Evolutionary conservation across 495 filamentous ascomycete species (phyloP).

Genomic region (Hyphodiscus hymeniophilus): DNA sequence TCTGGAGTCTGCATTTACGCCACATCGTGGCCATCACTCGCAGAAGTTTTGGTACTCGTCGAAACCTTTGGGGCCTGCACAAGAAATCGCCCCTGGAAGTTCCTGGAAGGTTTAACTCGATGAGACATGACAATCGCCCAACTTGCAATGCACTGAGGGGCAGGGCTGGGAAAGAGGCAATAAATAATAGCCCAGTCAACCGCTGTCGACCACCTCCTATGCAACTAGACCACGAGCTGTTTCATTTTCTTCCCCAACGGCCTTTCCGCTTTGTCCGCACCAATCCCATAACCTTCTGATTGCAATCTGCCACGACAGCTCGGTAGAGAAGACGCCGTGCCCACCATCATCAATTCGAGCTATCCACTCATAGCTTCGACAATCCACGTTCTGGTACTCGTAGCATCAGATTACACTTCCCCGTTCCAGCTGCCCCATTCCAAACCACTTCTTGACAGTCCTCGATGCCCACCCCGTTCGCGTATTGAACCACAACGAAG

Average conservation of each 20-base stretch:
- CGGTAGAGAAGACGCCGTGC: neutral
- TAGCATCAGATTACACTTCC: constrained; percentile 8
- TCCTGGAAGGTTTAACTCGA: too few relatives aligned
- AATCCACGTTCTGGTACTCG: neutral
- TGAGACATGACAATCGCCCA: too few relatives aligned
- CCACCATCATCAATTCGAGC: neutral
- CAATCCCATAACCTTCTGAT: too few relatives aligned
- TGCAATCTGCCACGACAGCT: neutral
- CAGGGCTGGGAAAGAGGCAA: neutral
- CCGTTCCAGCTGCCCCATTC: neutral
- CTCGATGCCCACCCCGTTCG: constrained; percentile 74
- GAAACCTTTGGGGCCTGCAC: too few relatives aligned
- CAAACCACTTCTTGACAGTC: constrained; percentile 77
- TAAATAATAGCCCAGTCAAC: neutral
- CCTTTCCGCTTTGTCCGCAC: too few relatives aligned
- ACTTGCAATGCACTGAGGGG: too few relatives aligned
- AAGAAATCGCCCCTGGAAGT: too few relatives aligned
- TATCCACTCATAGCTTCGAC: constrained; percentile 9
- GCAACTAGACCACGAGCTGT: neutral
- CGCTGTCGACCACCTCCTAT: neutral
- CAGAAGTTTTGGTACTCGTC: too few relatives aligned
- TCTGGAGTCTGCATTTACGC: too few relatives aligned
- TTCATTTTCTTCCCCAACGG: neutral
- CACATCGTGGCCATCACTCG: too few relatives aligned
- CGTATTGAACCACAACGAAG: constrained; percentile 85